These are phyloP conservation scores for Zygotorulaspora chibaensis DNA, from an alignment of 805 yeast genomes.

Conservation along the genomic window DNA sequence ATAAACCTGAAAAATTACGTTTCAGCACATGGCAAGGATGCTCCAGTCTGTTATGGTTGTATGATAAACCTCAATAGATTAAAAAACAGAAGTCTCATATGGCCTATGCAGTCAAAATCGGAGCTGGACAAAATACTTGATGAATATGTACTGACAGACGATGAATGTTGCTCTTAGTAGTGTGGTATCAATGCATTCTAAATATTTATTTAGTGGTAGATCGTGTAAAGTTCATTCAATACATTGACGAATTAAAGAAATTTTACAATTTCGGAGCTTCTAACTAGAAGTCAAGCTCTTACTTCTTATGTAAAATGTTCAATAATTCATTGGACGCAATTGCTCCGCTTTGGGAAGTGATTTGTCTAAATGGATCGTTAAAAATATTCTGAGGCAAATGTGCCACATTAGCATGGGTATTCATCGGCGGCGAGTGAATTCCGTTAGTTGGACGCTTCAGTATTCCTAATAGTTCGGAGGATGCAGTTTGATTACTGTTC, in stretches of 20 bases:
- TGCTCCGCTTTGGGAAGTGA: conserved; percentile 1
- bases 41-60: conserved; percentile 71
- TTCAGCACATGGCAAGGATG: conserved; percentile 18
- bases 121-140: conserved; percentile 40
- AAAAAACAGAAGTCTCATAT: conserved; percentile 36
- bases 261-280: background rate
- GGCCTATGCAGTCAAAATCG: conserved; percentile 32
- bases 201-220: conserved; percentile 1
- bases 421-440: background rate
- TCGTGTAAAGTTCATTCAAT: background rate
- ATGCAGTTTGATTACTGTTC: conserved; percentile 11
- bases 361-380: conserved; percentile 3
- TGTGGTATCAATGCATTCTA: background rate
- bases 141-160: conserved; percentile 47
- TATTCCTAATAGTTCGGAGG: conserved; percentile 20
- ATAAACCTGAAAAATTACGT: conserved; percentile 21
- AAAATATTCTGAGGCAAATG: conserved; percentile 3
- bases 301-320: conserved; percentile 22
- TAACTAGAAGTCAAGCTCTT: background rate
- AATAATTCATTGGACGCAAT: conserved; percentile 26
- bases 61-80: conserved; percentile 54
- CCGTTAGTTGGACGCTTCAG: conserved; percentile 16
- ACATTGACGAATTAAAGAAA: too few relatives aligned
- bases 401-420: background rate
- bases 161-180: conserved; percentile 18